These are phyloP conservation scores for Isatis tinctoria DNA, from an alignment of 345 rosid genomes.

Conservation along the genomic window DNA sequence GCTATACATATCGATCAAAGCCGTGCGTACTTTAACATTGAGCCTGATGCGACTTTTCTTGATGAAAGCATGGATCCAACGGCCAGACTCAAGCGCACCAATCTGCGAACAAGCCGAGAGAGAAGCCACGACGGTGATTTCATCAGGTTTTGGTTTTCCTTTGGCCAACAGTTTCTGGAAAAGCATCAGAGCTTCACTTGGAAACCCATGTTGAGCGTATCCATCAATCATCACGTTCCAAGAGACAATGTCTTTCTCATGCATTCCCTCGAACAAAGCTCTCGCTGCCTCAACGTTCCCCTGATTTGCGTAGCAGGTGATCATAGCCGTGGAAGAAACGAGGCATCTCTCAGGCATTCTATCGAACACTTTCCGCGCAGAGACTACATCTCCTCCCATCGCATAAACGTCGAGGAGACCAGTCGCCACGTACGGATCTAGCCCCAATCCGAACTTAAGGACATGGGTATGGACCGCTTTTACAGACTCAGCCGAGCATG, in stretches of 20 bases:
- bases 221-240: constrained; percentile 83
- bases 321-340: constrained; percentile 70
- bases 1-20: constrained; percentile 73
- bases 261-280: constrained; percentile 42
- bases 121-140: constrained; percentile 50
- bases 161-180: constrained; percentile 43
- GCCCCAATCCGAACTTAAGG: constrained; percentile 54
- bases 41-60: constrained; percentile 38
- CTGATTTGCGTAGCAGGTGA: constrained; percentile 64
- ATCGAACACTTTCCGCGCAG: constrained; percentile 66
- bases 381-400: constrained; percentile 46
- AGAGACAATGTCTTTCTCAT: constrained; percentile 49
- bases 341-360: constrained; percentile 53
- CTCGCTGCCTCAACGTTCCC: constrained; percentile 49
- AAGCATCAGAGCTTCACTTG: constrained; percentile 41
- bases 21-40: constrained; percentile 56
- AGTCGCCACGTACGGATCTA: constrained; percentile 65
- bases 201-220: constrained; percentile 42
- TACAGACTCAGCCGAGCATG: constrained; percentile 44
- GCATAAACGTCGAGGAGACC: constrained; percentile 64
- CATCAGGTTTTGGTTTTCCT: constrained; percentile 43
- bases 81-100: constrained; percentile 68
- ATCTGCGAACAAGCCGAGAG: constrained; percentile 75
- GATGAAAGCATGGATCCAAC: constrained; percentile 66
- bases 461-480: constrained; percentile 50